Base-by-base conservation (phyloP, 139 green algal genomes). In the Dunaliella sp. region DNA sequence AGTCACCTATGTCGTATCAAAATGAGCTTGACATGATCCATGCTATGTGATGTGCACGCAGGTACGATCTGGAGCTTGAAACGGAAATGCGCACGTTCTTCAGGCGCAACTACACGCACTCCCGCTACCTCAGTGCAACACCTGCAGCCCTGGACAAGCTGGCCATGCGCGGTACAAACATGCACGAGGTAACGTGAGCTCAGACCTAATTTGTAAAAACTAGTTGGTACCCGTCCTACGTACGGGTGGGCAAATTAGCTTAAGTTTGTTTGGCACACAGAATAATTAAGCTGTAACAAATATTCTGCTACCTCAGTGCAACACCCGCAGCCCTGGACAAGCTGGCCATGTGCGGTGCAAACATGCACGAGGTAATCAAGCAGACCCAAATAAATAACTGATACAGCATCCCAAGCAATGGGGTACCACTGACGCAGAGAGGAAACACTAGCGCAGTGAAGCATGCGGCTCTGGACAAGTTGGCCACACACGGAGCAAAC, bases 71-170 rank as follows among this genome's bases (percentile, higher is more conserved):
- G 2, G 80, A 84, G n/a, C 31, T 92, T 1, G 86, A 96, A 82
- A 90, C 86, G 25, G 90, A 93, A 86, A 97, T 97, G 95, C 92
- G 95, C 84, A 93, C 89, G 33, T 98, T 95, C 90, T 95, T 96
- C 93, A 82, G 90, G 2, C 87, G 82, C 59, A 88, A 92, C 88
- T 94, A 93, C 89, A 94, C 88, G 31, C 92, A 97, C 89, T 90
- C 89, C 76, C 91, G 89, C 80, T 91, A 93, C 88, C 80, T 95
- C 34, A 87, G 76, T 48, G 88, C 88, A 76, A 91, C 89, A 30
- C 12, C 86, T 82, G 28, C 86, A 81, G 88, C 87, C n/a, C 57
- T 94, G 57, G 90, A 93, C 75, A 35, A 80, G 3, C 88, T 92
- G 84, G 86, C 90, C 80, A 85, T 88, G 36, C 48, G 48, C 16